Percentiles rank a stretch among this genome's conserved stretches.
phyloP scores from a whole-genome alignment of 305 asterid species.

The Fraxinus floribunda region DNA sequence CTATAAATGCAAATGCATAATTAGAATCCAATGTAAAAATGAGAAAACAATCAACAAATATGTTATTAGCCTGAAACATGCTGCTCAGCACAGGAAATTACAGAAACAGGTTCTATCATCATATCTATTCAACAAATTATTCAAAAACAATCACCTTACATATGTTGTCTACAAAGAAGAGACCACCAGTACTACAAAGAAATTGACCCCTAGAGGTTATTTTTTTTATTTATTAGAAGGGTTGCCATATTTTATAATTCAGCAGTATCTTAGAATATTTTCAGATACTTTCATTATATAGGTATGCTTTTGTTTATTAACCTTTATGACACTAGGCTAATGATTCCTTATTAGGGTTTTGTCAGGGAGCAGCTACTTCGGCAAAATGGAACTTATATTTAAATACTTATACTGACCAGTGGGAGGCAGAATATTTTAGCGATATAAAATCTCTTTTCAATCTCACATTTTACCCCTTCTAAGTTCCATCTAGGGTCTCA shows the following conservation, averaged over 20 bases:
- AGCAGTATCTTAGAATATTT: background rate
- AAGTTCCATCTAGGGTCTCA: background rate
- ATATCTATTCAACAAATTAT: background rate
- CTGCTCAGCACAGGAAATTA: background rate
- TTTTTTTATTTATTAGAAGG: background rate
- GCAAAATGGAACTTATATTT: background rate
- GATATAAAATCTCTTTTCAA: background rate
- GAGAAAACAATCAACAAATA: background rate
- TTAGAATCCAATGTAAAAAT: background rate
- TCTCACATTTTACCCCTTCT: background rate
- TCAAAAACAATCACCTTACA: background rate
- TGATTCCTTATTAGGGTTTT: background rate
- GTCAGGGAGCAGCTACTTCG: background rate
- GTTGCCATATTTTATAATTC: background rate
- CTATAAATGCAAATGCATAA: constrained; percentile 1
- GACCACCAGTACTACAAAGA: background rate
- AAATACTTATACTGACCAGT: background rate
- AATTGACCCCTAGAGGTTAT: background rate
- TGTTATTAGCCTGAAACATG: background rate
- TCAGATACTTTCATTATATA: background rate
- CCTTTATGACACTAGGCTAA: background rate
- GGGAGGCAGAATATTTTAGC: background rate
- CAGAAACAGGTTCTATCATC: background rate
- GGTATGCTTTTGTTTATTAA: background rate
- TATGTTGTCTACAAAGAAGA: background rate